Conservation (phyloP, 2,329 filamentous ascomycete species). For the Kalaharituber pfeilii region DNA sequence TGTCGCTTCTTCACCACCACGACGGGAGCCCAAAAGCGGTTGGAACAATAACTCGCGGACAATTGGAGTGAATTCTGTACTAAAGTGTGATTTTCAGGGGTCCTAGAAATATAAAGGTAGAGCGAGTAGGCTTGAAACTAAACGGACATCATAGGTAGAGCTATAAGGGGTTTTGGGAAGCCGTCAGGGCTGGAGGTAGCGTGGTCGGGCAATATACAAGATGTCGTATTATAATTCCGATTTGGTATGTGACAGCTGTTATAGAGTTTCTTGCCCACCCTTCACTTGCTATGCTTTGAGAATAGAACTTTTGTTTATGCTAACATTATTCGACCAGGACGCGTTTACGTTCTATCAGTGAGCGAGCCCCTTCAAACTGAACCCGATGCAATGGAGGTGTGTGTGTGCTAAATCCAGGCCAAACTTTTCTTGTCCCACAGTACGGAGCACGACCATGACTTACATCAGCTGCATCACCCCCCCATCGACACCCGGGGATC, state of each 20-base stretch:
- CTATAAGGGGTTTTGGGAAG: no score
- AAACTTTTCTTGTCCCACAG: not conserved
- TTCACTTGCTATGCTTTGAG: not conserved
- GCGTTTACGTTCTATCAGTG: not conserved
- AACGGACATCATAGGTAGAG: no score
- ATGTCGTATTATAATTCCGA: constrained; percentile 3
- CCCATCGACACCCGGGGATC: not conserved
- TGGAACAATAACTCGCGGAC: no score
- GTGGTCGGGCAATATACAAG: not conserved
- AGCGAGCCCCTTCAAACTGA: not conserved
- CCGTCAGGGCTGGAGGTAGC: not conserved
- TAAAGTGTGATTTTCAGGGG: no score
- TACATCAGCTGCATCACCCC: not conserved
- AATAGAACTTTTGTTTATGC: not conserved
- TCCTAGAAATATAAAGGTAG: no score
- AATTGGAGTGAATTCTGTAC: no score
- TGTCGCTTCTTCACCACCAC: no score
- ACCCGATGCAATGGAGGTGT: not conserved
- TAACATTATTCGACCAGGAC: not conserved
- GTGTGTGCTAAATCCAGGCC: not conserved
- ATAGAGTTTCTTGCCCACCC: not conserved
- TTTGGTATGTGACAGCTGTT: not conserved
- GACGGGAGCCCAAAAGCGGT: no score
- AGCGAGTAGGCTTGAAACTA: no score
- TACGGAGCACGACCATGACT: not conserved